Percentiles rank a stretch among this genome's conserved stretches.
Evolutionary conservation across 2,329 filamentous ascomycete species (phyloP).

Genomic region (Macrophomina tecta): DNA sequence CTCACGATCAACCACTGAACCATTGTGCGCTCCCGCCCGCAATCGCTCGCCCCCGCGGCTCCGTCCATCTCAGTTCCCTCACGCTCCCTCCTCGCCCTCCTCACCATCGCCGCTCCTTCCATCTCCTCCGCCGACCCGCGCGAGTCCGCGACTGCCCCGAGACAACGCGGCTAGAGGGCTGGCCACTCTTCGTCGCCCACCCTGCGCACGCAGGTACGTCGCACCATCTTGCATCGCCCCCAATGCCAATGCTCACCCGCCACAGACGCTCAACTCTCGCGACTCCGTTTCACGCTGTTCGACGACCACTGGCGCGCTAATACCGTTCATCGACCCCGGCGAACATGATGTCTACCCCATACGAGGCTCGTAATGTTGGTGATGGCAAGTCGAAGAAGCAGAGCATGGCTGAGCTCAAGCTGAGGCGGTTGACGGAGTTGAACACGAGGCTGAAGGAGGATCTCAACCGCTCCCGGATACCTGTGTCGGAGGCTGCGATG

Average conservation of each 20-base stretch:
- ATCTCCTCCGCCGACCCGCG: conserved; percentile 29
- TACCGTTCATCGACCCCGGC: conserved; percentile 27
- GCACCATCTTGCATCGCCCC: conserved; percentile 27
- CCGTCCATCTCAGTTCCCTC: conserved; percentile 13
- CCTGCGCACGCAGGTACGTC: conserved; percentile 29
- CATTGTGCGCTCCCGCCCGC: conserved; percentile 19
- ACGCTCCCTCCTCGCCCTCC: background rate
- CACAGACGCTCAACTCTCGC: conserved; percentile 22
- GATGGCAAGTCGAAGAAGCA: conserved; percentile 91
- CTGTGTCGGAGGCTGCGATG: conserved; percentile 85
- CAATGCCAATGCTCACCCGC: conserved; percentile 24
- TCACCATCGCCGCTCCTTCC: conserved; percentile 21
- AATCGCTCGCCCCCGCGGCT: conserved; percentile 27
- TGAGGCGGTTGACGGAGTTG: conserved; percentile 92
- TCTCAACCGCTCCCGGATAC: conserved; percentile 91
- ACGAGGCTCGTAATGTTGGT: conserved; percentile 69
- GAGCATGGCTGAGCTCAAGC: conserved; percentile 98
- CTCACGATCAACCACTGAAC: conserved; percentile 20
- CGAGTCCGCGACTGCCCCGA: conserved; percentile 23
- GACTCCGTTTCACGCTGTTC: conserved; percentile 26
- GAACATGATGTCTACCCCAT: conserved; percentile 64
- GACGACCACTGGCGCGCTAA: conserved; percentile 16
- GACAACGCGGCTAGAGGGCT: conserved; percentile 31
- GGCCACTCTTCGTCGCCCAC: conserved; percentile 35
- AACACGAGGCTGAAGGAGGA: conserved; percentile 97